These are phyloP conservation scores for Strobilomyces confusus DNA, from an alignment of 768 basidiomycete species.

Conservation along the genomic window DNA sequence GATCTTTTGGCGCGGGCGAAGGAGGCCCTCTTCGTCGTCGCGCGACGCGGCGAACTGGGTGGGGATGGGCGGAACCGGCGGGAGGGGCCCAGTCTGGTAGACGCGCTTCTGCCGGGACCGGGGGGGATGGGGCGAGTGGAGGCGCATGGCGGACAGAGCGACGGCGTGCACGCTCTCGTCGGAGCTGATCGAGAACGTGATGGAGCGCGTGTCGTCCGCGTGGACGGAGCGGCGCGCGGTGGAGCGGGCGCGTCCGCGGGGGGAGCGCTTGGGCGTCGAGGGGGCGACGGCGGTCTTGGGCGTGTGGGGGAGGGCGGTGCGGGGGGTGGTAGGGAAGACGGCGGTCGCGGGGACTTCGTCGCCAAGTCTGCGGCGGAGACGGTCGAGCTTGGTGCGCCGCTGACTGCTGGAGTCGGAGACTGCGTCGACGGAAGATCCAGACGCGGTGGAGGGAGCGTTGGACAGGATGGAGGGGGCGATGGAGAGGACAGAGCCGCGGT, in stretches of 20 bases:
- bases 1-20: constrained; percentile 20
- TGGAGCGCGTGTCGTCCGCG: constrained; percentile 18
- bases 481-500: constrained; percentile 21
- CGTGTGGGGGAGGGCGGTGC: constrained; percentile 9
- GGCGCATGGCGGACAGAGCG: constrained; percentile 17
- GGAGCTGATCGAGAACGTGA: constrained; percentile 26
- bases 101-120: constrained; percentile 8
- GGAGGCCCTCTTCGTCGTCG: constrained; percentile 16
- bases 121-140: constrained; percentile 11
- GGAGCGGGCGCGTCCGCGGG: constrained; percentile 4
- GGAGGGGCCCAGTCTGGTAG: constrained; percentile 18
- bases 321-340: constrained; percentile 44
- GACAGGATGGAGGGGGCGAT: constrained; percentile 18
- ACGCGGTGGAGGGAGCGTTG: constrained; percentile 12
- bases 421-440: constrained; percentile 23
- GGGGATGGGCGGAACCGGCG: constrained; percentile 25
- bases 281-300: background rate
- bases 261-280: background rate
- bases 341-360: constrained; percentile 58
- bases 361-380: constrained; percentile 57
- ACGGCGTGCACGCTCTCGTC: constrained; percentile 27
- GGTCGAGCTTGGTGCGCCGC: constrained; percentile 59
- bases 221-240: background rate
- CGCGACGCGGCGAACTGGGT: constrained; percentile 4
- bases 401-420: constrained; percentile 37